Evolutionary conservation across 1,284 basidiomycete genomes (phyloP).

Genomic region (Puccinia hordei): DNA sequence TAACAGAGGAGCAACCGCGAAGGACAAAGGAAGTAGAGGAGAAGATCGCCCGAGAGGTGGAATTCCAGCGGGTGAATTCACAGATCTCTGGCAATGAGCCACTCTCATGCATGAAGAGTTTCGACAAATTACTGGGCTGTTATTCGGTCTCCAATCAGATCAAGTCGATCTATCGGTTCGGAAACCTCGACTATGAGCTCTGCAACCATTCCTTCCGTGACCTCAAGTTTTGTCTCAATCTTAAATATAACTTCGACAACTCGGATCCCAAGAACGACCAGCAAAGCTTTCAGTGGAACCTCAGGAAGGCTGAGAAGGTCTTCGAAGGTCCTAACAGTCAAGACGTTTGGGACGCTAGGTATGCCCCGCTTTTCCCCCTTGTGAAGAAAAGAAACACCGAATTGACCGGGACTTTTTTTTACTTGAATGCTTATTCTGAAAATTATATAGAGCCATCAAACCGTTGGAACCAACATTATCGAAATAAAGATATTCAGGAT

Average conservation of each 20-base stretch:
- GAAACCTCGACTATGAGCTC: conserved; percentile 34
- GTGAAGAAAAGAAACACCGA: neutral
- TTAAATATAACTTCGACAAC: conserved; percentile 33
- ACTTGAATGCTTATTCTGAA: neutral
- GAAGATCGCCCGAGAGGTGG: conserved; percentile 16
- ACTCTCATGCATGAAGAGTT: conserved; percentile 34
- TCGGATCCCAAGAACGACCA: conserved; percentile 10
- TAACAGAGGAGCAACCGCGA: neutral
- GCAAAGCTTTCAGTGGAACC: conserved; percentile 25
- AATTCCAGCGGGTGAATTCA: conserved; percentile 31
- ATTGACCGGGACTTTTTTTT: conserved; percentile 1
- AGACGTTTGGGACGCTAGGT: conserved; percentile 47
- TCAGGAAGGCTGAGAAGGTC: conserved; percentile 42
- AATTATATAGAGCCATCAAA: conserved; percentile 6
- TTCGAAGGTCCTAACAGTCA: conserved; percentile 43
- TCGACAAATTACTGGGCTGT: conserved; percentile 40
- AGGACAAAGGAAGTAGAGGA: neutral
- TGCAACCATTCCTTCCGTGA: conserved; percentile 18
- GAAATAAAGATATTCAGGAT: conserved; percentile 10
- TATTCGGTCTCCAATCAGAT: conserved; percentile 48
- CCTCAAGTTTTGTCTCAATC: conserved; percentile 43
- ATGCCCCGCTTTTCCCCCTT: neutral
- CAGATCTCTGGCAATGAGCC: conserved; percentile 49
- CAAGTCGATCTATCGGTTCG: conserved; percentile 48
- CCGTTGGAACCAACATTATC: conserved; percentile 12